Percentiles rank a stretch among this genome's conserved stretches.
phyloP scores from a whole-genome alignment of 2,329 filamentous ascomycete species.

The Fusarium drepaniforme region DNA sequence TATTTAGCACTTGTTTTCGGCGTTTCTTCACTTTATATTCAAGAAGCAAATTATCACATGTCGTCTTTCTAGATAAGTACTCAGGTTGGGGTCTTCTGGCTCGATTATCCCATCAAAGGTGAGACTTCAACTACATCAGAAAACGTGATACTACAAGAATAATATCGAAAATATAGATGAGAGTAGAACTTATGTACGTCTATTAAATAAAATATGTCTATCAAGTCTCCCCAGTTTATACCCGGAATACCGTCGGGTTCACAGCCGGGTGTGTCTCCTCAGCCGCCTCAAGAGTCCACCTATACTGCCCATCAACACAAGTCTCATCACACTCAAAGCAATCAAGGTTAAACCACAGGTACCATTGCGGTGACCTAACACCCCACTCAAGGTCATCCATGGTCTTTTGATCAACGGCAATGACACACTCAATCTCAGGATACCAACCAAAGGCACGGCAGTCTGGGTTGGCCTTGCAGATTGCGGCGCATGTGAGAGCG shows the following conservation, averaged over 20 bases:
- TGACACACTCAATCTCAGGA: neutral
- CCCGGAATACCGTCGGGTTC: neutral
- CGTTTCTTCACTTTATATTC: too few relatives aligned
- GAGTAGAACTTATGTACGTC: neutral
- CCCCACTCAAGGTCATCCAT: neutral
- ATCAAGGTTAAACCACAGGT: neutral
- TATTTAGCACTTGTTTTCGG: too few relatives aligned
- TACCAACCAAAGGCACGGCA: conserved; percentile 1
- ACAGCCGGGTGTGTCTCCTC: neutral
- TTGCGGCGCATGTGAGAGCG: neutral
- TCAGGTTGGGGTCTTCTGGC: too few relatives aligned
- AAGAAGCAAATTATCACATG: too few relatives aligned
- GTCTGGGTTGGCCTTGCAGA: neutral
- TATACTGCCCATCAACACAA: neutral
- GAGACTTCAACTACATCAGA: too few relatives aligned
- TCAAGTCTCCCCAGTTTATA: neutral
- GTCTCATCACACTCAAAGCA: neutral
- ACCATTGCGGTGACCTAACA: neutral
- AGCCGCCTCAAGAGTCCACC: neutral
- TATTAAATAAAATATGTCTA: neutral
- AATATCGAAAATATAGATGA: neutral
- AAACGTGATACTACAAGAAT: neutral
- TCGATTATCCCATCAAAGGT: too few relatives aligned
- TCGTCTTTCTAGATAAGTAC: too few relatives aligned
- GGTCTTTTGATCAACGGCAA: neutral